These are phyloP conservation scores for Saccharomycopsis amapae DNA, from an alignment of 805 yeast genomes.

Conservation along the genomic window DNA sequence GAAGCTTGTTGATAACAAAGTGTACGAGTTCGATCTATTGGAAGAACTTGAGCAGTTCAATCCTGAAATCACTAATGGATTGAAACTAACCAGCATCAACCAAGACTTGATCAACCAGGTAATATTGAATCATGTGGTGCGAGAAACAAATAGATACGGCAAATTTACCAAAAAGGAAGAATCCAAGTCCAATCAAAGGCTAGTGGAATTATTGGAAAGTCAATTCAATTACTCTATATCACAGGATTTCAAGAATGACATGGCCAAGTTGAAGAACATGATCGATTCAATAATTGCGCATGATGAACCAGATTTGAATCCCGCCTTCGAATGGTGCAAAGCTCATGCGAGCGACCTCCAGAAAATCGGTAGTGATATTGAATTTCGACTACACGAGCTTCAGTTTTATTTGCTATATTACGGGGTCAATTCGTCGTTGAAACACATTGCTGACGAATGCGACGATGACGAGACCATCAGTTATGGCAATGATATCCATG, in stretches of 20 bases:
- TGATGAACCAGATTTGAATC: conserved; percentile 22
- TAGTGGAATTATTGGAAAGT: conserved; percentile 6
- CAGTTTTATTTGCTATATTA: conserved; percentile 28
- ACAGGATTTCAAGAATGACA: neutral
- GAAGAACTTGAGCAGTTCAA: conserved; percentile 14
- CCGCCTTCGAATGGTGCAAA: conserved; percentile 31
- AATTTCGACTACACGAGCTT: conserved; percentile 29
- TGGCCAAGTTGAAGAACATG: conserved; percentile 3
- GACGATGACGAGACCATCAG: neutral
- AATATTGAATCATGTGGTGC: conserved; percentile 11
- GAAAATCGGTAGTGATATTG: conserved; percentile 29
- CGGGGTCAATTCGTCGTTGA: conserved; percentile 3
- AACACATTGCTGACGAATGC: neutral
- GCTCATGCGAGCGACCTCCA: conserved; percentile 23
- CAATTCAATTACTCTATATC: conserved; percentile 2
- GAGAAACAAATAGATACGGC: neutral
- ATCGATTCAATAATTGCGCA: conserved; percentile 4
- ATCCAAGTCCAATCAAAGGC: neutral
- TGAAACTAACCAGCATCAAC: conserved; percentile 14
- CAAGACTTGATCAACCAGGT: conserved; percentile 17
- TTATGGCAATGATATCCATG: conserved; percentile 4
- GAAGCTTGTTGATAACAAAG: conserved; percentile 17
- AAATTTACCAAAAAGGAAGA: neutral
- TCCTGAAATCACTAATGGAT: neutral
- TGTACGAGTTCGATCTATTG: conserved; percentile 17